Base-by-base conservation (phyloP, 352 stramenopile genomes). In the Phytophthora sojae region DNA sequence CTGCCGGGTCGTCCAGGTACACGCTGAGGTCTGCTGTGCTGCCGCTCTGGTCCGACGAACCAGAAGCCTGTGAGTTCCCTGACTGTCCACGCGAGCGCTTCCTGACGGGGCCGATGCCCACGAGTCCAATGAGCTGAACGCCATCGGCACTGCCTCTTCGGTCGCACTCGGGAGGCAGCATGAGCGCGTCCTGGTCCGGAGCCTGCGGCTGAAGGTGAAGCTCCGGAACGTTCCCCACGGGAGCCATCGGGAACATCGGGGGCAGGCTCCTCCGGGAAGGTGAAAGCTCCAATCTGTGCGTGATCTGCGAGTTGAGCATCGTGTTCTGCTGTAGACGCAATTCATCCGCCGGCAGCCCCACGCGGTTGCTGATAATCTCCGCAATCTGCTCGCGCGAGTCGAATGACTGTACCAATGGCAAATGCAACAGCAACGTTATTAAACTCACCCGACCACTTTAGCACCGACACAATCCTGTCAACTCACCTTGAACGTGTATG, bases 361-460 rank as follows among this genome's bases (percentile, higher is more conserved):
- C 75, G 19, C 82, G 80, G 37, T 73, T 78, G 12, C 73, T 71
- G 53, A 96, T 67, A 51, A 86, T 81, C 45, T 88, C 78, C 4
- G 75, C 70, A 72, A 96, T 96, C 66, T 93, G 81, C 52, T 92
- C 86, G 1, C 82, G 73, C 12, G 88, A 94, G 21, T 94, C 85
- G 62, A 93, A 95, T 26, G 85, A 71, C 74, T 81, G 42, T 61
- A 74, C 12, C 11, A 60, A 29, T 29, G 25, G 9, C 19, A 60
- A 25, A 55, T 23, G 8, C 52, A 52, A 47, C 23, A 56, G 49
- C 32, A 70, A 53, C 29, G 35, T 55, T 21, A 59, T 39, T 21
- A 70, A 26, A 44, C 29, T 9, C 2, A 37, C 14, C 4, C 21
- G n/a, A n/a, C 2, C 9, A 17, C 9, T 23, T 26, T 12, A 15